Evolutionary conservation across 495 filamentous ascomycete species (phyloP), one percentile per base, ranked within the genome.

Genomic region (Oleoguttula mirabilis): DNA sequence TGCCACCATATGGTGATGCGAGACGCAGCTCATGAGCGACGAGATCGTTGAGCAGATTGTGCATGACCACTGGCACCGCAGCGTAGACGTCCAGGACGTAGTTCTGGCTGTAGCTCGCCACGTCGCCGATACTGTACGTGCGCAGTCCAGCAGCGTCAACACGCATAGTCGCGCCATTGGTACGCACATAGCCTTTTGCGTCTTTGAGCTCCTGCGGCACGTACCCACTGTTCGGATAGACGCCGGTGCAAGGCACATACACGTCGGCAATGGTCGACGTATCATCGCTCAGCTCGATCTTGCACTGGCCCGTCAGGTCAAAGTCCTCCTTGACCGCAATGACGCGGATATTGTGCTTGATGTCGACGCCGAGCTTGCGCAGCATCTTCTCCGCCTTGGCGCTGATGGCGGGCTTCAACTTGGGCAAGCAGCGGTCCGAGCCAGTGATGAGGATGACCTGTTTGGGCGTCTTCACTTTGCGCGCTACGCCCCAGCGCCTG

Each of bases 111-210:
- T 57, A 60, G 34, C 30, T 24, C 17, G 55, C 57, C 41, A 53
- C 54, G 46, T 60, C 56, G 31, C 55, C 58, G 27, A 55, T 31
- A 32, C 53, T 51, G 41, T 57, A 60, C 15, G 57, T 36, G 6
- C 53, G 17, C 21, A 39, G 37, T 17, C 43, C 49, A 12, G 36
- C 30, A 4, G 16, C 21, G 2, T 45, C 31, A 0, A 60, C 33
- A 15, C 54, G 51, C 22, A 55, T 45, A 5, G 34, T 47, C 0
- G 33, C 20, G 1, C 34, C 34, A 32, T 55, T 46, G 17, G 48
- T 48, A 34, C 21, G 22, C n/a, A 55, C 36, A 36, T 55, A 54
- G n/a, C 56, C 49, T 12, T 32, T 16, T 10, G 37, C 41, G 32
- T 56, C 46, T 21, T 51, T 43, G 23, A 59, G 27, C 19, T 11